Percentiles rank a stretch among this genome's conserved stretches.
phyloP scores from a whole-genome alignment of 129 eudicot genomes.

The Glebionis coronaria region DNA sequence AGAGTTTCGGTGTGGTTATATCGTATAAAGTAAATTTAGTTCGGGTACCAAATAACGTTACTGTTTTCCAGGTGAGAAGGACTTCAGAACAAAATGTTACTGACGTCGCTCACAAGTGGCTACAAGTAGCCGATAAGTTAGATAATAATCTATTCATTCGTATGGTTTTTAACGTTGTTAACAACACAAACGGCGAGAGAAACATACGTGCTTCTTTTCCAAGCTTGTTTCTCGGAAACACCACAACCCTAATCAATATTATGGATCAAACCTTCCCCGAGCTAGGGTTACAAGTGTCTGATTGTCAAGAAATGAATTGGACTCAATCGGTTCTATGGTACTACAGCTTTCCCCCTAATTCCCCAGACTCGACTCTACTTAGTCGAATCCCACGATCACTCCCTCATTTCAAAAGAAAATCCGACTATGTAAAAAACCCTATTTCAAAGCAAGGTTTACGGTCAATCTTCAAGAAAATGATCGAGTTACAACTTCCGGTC shows the following conservation, averaged over 20 bases:
- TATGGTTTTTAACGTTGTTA: slow-evolving; percentile 26
- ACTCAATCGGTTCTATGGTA: slow-evolving; percentile 34
- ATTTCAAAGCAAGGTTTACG: slow-evolving; percentile 34
- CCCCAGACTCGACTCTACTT: slow-evolving; percentile 15
- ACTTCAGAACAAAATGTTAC: slow-evolving; percentile 21
- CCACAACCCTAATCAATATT: slow-evolving; percentile 16
- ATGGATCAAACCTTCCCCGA: slow-evolving; percentile 36
- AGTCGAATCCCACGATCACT: slow-evolving; percentile 14
- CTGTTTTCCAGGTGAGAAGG: slow-evolving; percentile 33
- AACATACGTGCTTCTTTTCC: slow-evolving; percentile 27
- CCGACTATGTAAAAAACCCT: slow-evolving; percentile 44
- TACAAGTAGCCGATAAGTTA: slow-evolving; percentile 32
- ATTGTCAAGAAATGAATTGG: slow-evolving; percentile 51
- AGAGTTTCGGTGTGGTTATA: slow-evolving; percentile 48
- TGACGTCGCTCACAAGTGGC: slow-evolving; percentile 34
- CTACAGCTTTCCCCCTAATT: slow-evolving; percentile 28
- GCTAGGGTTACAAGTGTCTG: slow-evolving; percentile 32
- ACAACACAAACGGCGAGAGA: slow-evolving; percentile 22
- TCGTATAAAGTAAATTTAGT: slow-evolving; percentile 41
- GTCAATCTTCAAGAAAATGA: slow-evolving; percentile 24
- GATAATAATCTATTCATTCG: slow-evolving; percentile 43
- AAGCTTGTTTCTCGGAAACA: slow-evolving; percentile 33
- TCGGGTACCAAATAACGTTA: slow-evolving; percentile 31
- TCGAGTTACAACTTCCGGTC: slow-evolving; percentile 12
- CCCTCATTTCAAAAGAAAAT: slow-evolving; percentile 30